Evolutionary conservation across 169 alveolate species (phyloP).

Genomic region (Neospora caninum): DNA sequence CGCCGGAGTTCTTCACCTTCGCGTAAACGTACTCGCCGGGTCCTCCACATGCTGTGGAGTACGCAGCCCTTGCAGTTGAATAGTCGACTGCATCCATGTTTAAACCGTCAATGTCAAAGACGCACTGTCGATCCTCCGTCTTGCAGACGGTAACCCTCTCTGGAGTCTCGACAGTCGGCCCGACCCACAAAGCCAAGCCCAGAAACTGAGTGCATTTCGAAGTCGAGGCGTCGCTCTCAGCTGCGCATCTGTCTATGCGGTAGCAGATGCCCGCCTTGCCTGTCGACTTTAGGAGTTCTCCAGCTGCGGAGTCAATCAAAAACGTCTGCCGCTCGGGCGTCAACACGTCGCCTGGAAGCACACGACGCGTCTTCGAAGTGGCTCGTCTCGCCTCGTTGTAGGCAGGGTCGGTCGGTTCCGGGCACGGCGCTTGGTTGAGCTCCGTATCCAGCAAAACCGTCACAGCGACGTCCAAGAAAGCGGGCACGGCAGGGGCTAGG

Average conservation of each 20-base stretch:
- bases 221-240: not conserved
- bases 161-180: not conserved
- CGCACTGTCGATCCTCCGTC: slow-evolving; percentile 2
- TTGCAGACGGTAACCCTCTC: not conserved
- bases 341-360: not conserved
- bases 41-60: slow-evolving; percentile 32
- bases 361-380: not conserved
- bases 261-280: slow-evolving; percentile 27
- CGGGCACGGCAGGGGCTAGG: not conserved
- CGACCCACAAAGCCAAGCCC: slow-evolving; percentile 6
- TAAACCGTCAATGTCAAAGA: slow-evolving; percentile 24
- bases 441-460: not conserved
- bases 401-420: not conserved
- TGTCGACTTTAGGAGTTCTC: not conserved
- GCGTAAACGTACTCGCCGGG: not conserved
- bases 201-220: not conserved
- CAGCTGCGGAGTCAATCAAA: not conserved
- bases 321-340: not conserved
- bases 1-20: not conserved
- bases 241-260: not conserved
- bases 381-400: not conserved
- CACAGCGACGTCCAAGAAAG: not conserved
- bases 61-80: slow-evolving; percentile 43
- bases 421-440: not conserved
- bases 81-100: slow-evolving; percentile 38